phyloP scores from a whole-genome alignment of 2,329 filamentous ascomycete species.

The Clarireedia monteithiana region DNA sequence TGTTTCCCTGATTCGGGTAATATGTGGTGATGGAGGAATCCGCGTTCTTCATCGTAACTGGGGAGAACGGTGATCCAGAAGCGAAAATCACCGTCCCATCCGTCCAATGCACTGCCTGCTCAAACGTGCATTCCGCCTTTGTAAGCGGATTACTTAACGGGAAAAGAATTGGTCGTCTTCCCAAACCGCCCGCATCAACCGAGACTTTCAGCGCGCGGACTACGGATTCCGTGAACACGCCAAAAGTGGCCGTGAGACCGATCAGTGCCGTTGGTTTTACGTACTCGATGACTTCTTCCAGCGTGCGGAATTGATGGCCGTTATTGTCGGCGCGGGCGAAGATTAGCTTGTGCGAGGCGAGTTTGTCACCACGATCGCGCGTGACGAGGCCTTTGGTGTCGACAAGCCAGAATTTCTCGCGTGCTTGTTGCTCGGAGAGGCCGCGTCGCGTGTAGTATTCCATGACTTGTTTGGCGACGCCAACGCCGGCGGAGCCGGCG shows the following conservation, averaged over 20 bases:
- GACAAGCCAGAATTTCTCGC: constrained; percentile 92
- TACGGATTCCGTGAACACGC: constrained; percentile 85
- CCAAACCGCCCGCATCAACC: constrained; percentile 55
- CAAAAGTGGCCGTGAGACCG: constrained; percentile 88
- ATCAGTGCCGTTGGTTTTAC: constrained; percentile 93
- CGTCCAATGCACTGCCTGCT: constrained; percentile 85
- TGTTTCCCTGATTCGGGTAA: constrained; percentile 78
- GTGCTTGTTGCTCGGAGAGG: constrained; percentile 77
- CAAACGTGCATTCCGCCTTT: constrained; percentile 96
- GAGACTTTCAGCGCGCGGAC: constrained; percentile 62
- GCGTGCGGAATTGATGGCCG: constrained; percentile 63
- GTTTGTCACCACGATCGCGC: constrained; percentile 82
- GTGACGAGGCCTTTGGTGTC: constrained; percentile 96
- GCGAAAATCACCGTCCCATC: constrained; percentile 90
- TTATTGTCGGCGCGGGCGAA: constrained; percentile 58
- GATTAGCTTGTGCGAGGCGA: constrained; percentile 82
- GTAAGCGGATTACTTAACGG: constrained; percentile 91
- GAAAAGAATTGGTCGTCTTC: constrained; percentile 85
- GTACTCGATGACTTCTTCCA: constrained; percentile 88
- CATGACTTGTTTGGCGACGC: constrained; percentile 95
- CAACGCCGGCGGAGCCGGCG: constrained; percentile 89
- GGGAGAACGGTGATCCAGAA: constrained; percentile 85
- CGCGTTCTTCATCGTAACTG: constrained; percentile 56
- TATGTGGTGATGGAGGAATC: constrained; percentile 53
- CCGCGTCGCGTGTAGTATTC: constrained; percentile 94